These are phyloP conservation scores for Candida arabinofermentans DNA, from an alignment of 805 yeast genomes.

Conservation along the genomic window DNA sequence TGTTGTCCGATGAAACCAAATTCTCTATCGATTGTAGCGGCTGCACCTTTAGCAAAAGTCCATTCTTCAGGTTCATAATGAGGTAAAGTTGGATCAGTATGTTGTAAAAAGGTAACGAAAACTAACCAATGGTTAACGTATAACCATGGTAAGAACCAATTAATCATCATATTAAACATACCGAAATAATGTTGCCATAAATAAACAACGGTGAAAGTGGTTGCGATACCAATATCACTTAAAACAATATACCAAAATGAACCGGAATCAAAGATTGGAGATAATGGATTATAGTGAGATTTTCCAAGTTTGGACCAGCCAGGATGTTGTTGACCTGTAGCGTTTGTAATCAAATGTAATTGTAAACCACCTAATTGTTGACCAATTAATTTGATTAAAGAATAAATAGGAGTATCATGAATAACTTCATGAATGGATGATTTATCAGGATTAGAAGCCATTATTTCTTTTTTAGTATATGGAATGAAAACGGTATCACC, in stretches of 20 bases:
- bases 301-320: slow-evolving; percentile 39
- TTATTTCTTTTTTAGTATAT: slow-evolving; percentile 43
- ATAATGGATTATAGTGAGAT: slow-evolving; percentile 52
- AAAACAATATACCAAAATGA: slow-evolving; percentile 53
- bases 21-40: slow-evolving; percentile 60
- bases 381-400: slow-evolving; percentile 39
- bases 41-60: slow-evolving; percentile 66
- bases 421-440: slow-evolving; percentile 39
- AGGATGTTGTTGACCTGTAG: slow-evolving; percentile 50
- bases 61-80: slow-evolving; percentile 54
- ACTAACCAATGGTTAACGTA: slow-evolving; percentile 66
- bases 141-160: slow-evolving; percentile 57
- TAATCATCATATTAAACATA: slow-evolving; percentile 44
- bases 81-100: slow-evolving; percentile 56
- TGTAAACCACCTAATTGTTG: slow-evolving; percentile 59
- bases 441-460: slow-evolving; percentile 31
- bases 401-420: slow-evolving; percentile 52
- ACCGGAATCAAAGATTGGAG: slow-evolving; percentile 50
- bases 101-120: slow-evolving; percentile 59
- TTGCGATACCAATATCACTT: slow-evolving; percentile 52
- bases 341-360: slow-evolving; percentile 46
- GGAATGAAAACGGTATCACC: slow-evolving; percentile 62
- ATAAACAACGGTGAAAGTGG: slow-evolving; percentile 43
- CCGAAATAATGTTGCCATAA: slow-evolving; percentile 49
- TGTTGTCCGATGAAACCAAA: slow-evolving; percentile 56